A percentile compares a stretch with the other conserved stretches of the same genome.
Evolutionary conservation across 306 rosid genomes (phyloP).

Genomic region (Inga leiocalycina): DNA sequence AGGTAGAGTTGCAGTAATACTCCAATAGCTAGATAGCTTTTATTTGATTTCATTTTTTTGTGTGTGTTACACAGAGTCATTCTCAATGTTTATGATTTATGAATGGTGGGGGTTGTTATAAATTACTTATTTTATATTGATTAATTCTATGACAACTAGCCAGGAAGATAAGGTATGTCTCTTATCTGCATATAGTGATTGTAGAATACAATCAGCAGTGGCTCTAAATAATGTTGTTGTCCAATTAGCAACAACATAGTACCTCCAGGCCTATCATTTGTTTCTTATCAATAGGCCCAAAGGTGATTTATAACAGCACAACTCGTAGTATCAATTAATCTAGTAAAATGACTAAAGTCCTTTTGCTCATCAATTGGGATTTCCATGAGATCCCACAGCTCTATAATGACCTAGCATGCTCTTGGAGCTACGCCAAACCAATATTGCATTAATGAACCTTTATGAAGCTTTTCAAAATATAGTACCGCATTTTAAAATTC

Average conservation of each 20-base stretch:
- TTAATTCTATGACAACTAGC: background rate
- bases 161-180: background rate
- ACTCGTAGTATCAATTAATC: conserved; percentile 35
- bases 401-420: conserved; percentile 53
- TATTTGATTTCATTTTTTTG: background rate
- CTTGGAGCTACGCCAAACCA: conserved; percentile 59
- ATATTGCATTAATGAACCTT: conserved; percentile 24
- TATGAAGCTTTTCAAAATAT: conserved; percentile 18
- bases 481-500: conserved; percentile 1
- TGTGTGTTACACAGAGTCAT: background rate
- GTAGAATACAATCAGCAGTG: background rate
- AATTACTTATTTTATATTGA: background rate
- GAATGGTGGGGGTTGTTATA: too few species aligned
- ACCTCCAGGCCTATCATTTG: background rate
- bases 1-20: background rate
- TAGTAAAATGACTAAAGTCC: conserved; percentile 60
- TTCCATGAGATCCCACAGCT: conserved; percentile 86
- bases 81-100: too few species aligned
- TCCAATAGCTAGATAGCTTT: background rate
- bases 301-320: background rate
- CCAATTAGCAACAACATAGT: background rate
- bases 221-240: background rate
- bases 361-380: conserved; percentile 61
- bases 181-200: background rate
- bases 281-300: background rate